Base-by-base conservation (phyloP, 2,329 filamentous ascomycete genomes). In the Neurospora sp. region DNA sequence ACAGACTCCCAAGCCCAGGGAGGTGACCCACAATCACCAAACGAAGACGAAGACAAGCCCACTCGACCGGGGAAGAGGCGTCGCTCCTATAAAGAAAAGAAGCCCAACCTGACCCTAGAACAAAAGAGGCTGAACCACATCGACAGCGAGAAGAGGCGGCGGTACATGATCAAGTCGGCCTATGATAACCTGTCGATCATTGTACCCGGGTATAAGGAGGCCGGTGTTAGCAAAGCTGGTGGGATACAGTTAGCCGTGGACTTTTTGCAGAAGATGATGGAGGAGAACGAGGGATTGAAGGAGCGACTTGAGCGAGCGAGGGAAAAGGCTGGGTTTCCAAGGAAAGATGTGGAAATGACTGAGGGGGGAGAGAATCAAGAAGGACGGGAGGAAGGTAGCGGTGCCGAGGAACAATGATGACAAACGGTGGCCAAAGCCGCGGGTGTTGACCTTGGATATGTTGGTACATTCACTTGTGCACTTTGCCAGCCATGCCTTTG, bases 121-220 rank as follows among this genome's bases (percentile, higher is more conserved):
- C 91, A 96, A 79, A 96, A 95, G 80, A 85, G 92, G 66, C 90
- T 89, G 76, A 97, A 97, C 74, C 92, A 96, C 77, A 96, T 97
- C 73, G 85, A 89, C 68, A 96, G 92, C 68, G 93, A 96, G 77
- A 92, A 97, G 80, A 96, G 96, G 79, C 87, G 93, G 40, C 86
- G 93, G 66, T 92, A 92, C 36, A 83, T 93, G 66, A 95, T 95
- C 76, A 91, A 93, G 77, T 87, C 91, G 73, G 92, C 92, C 0
- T 97, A 95, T 75, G 91, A 93, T 62, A 91, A 95, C 70, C 81
- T 97, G n/a, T 88, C 87, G 73, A 84, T 88, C 37, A 83, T 96
- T 28, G 91, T 97, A 0, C 93, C 93, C 0, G 90, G 89, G 17
- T 83, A 96, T 11, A 86, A 86, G 69, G 89, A 87, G 36, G 91